Conservation (phyloP, 331 rosid genomes). For the Stylosanthes scabra region DNA sequence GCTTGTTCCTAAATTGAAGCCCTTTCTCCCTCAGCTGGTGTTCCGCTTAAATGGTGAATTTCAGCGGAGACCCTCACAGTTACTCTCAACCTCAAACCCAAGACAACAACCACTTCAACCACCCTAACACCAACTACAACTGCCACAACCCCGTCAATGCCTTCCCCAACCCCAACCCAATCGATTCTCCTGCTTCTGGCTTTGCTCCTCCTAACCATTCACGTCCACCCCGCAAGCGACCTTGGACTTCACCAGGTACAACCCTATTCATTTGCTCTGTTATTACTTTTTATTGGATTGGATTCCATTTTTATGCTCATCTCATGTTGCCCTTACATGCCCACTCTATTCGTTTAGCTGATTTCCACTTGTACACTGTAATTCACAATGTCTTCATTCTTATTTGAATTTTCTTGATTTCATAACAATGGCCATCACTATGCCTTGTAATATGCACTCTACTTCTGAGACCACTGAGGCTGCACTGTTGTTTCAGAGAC, state of each 20-base stretch:
- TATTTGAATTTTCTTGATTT: neutral
- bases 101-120: conserved; percentile 37
- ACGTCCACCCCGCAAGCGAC: conserved; percentile 64
- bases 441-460: too few relatives aligned
- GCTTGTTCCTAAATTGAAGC: too few relatives aligned
- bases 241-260: conserved; percentile 60
- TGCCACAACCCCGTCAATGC: conserved; percentile 28
- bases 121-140: conserved; percentile 15
- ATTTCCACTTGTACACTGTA: too few relatives aligned
- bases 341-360: too few relatives aligned
- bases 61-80: conserved; percentile 35
- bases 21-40: too few relatives aligned
- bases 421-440: too few relatives aligned
- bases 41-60: conserved; percentile 28
- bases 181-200: conserved; percentile 37
- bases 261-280: neutral
- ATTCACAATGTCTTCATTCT: neutral
- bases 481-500: too few relatives aligned
- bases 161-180: conserved; percentile 30
- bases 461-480: too few relatives aligned
- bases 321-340: too few relatives aligned
- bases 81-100: conserved; percentile 12
- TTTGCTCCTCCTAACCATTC: conserved; percentile 31
- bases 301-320: too few relatives aligned
- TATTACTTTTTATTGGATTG: too few relatives aligned